phyloP scores from a whole-genome alignment of 2,329 filamentous ascomycete genomes.

The Dissoconium aciculare region DNA sequence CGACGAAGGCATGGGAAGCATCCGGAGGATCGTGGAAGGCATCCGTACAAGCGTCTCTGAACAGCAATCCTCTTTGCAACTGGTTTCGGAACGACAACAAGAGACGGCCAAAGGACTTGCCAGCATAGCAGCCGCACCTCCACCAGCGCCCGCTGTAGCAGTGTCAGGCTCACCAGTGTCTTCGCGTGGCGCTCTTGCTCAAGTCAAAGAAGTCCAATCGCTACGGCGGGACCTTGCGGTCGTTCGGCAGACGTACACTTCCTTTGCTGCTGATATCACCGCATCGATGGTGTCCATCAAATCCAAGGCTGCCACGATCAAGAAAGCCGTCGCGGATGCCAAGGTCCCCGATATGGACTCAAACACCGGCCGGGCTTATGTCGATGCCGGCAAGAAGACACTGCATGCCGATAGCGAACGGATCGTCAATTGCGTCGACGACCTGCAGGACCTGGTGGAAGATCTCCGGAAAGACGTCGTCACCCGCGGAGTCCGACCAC shows the following conservation, averaged over 20 bases:
- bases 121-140: constrained; percentile 40
- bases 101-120: constrained; percentile 81
- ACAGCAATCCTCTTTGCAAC: constrained; percentile 66
- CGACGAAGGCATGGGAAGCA: constrained; percentile 70
- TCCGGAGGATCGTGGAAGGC: constrained; percentile 71
- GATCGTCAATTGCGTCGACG: constrained; percentile 82
- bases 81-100: constrained; percentile 79
- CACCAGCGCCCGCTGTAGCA: constrained; percentile 20
- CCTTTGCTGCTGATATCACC: constrained; percentile 76
- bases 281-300: constrained; percentile 74
- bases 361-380: constrained; percentile 70
- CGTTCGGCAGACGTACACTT: constrained; percentile 81
- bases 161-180: constrained; percentile 16
- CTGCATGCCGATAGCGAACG: constrained; percentile 78
- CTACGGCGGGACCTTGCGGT: constrained; percentile 81
- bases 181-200: constrained; percentile 35
- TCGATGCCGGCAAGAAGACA: constrained; percentile 72
- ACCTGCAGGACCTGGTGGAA: constrained; percentile 92
- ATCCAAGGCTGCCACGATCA: constrained; percentile 67
- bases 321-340: constrained; percentile 56
- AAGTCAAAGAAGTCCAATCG: constrained; percentile 64
- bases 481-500: constrained; percentile 72
- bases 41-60: constrained; percentile 72
- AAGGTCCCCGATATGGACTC: constrained; percentile 57
- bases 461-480: constrained; percentile 97